Evolutionary conservation across 176 grass and related monocot genomes (phyloP).

Genomic region (Thalia dealbata): DNA sequence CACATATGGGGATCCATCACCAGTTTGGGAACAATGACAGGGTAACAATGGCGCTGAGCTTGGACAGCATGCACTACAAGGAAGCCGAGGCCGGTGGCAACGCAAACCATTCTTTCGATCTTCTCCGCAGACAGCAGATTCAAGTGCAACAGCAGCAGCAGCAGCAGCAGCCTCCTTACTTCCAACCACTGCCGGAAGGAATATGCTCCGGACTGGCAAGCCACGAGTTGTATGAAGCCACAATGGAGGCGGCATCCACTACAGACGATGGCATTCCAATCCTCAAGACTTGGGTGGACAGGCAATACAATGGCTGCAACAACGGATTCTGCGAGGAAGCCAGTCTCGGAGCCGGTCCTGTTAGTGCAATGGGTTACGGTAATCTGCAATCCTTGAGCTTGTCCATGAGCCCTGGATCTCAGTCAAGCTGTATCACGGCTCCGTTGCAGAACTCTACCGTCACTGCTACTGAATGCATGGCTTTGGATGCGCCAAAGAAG

Average conservation of each 20-base stretch:
- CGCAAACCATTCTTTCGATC: constrained; percentile 10
- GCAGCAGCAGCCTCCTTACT: constrained; percentile 23
- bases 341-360: neutral
- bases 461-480: constrained; percentile 19
- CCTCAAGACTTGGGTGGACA: constrained; percentile 39
- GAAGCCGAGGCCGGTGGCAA: constrained; percentile 4
- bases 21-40: constrained; percentile 23
- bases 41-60: constrained; percentile 33
- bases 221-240: constrained; percentile 16
- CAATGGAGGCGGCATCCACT: constrained; percentile 49
- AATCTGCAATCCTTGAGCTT: constrained; percentile 62
- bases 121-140: constrained; percentile 9
- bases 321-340: constrained; percentile 19
- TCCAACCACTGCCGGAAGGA: constrained; percentile 51
- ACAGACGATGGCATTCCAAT: constrained; percentile 13
- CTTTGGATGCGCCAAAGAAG: constrained; percentile 36
- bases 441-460: constrained; percentile 27
- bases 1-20: constrained; percentile 13
- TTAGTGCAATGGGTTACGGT: constrained; percentile 22
- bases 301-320: constrained; percentile 25
- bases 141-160: constrained; percentile 29
- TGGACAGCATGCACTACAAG: constrained; percentile 53
- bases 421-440: constrained; percentile 55
- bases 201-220: constrained; percentile 41
- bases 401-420: constrained; percentile 82